phyloP scores from a whole-genome alignment of 495 filamentous ascomycete genomes.

The Aspergillus ostianus region DNA sequence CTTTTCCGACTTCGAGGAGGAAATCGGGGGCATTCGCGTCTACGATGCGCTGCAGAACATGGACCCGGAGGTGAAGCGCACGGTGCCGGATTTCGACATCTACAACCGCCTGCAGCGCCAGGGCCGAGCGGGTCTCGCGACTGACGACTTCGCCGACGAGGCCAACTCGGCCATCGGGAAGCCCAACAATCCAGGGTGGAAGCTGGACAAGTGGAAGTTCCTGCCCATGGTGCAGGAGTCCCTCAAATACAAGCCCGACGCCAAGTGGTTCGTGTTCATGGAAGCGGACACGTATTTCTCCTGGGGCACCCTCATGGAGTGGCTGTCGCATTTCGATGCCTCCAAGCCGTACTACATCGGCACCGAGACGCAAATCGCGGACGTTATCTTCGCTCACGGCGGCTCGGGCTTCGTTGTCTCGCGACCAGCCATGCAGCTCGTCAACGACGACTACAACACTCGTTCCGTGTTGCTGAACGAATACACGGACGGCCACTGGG shows the following conservation, averaged over 20 bases:
- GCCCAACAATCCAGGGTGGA: constrained; percentile 52
- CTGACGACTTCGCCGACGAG: constrained; percentile 41
- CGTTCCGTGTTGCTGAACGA: constrained; percentile 51
- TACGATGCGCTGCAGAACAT: constrained; percentile 50
- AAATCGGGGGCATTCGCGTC: constrained; percentile 44
- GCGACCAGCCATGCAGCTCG: constrained; percentile 48
- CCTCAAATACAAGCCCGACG: constrained; percentile 40
- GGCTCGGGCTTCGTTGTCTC: constrained; percentile 68
- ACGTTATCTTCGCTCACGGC: constrained; percentile 62
- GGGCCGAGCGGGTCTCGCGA: constrained; percentile 39
- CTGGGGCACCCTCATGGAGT: constrained; percentile 59
- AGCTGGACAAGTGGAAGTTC: constrained; percentile 61
- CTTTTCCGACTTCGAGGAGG: constrained; percentile 54
- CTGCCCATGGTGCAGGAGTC: constrained; percentile 54
- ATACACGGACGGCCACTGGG: constrained; percentile 58
- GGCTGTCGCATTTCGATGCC: constrained; percentile 52
- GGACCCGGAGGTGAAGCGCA: constrained; percentile 30
- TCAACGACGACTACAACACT: constrained; percentile 43
- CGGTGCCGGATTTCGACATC: constrained; percentile 49
- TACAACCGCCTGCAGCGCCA: constrained; percentile 48
- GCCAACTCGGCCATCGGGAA: constrained; percentile 47
- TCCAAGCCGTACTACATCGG: constrained; percentile 56
- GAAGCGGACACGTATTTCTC: constrained; percentile 68
- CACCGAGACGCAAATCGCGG: constrained; percentile 53
- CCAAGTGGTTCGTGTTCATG: constrained; percentile 68